These are phyloP conservation scores for Teratosphaeria zuluensis DNA, from an alignment of 2,329 filamentous ascomycete genomes.

Conservation along the genomic window DNA sequence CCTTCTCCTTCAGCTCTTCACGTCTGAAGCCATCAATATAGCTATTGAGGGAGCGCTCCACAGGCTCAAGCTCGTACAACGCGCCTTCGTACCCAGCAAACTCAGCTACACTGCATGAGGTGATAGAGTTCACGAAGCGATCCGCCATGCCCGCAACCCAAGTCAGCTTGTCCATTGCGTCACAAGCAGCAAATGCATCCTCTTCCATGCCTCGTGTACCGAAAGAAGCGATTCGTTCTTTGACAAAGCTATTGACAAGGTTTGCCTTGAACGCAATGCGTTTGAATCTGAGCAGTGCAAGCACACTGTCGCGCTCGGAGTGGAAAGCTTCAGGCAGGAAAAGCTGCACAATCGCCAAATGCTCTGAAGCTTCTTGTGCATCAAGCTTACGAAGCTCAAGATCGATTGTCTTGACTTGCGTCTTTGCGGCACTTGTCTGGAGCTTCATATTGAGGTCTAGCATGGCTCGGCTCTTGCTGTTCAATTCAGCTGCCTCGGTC, in stretches of 20 bases:
- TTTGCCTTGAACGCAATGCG: slow-evolving; percentile 80
- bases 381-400: slow-evolving; percentile 78
- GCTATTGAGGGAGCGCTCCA: slow-evolving; percentile 77
- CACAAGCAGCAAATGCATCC: slow-evolving; percentile 68
- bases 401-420: slow-evolving; percentile 89
- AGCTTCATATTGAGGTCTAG: slow-evolving; percentile 94
- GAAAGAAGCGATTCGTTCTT: slow-evolving; percentile 63
- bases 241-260: slow-evolving; percentile 66
- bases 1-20: slow-evolving; percentile 77
- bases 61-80: slow-evolving; percentile 78
- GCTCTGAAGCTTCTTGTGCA: slow-evolving; percentile 78
- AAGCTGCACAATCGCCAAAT: slow-evolving; percentile 77
- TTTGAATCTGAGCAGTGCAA: slow-evolving; percentile 79
- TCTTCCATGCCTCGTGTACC: slow-evolving; percentile 61
- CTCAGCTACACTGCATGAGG: slow-evolving; percentile 63
- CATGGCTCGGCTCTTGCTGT: slow-evolving; percentile 81
- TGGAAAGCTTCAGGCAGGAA: slow-evolving; percentile 82
- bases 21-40: slow-evolving; percentile 79
- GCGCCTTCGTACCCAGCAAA: slow-evolving; percentile 73
- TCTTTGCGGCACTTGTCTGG: slow-evolving; percentile 79
- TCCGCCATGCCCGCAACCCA: slow-evolving; percentile 78
- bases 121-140: slow-evolving; percentile 73
- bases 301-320: slow-evolving; percentile 72
- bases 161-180: slow-evolving; percentile 73
- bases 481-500: slow-evolving; percentile 83